phyloP scores from a whole-genome alignment of 2,329 filamentous ascomycete species.

The Penicillium sp. region DNA sequence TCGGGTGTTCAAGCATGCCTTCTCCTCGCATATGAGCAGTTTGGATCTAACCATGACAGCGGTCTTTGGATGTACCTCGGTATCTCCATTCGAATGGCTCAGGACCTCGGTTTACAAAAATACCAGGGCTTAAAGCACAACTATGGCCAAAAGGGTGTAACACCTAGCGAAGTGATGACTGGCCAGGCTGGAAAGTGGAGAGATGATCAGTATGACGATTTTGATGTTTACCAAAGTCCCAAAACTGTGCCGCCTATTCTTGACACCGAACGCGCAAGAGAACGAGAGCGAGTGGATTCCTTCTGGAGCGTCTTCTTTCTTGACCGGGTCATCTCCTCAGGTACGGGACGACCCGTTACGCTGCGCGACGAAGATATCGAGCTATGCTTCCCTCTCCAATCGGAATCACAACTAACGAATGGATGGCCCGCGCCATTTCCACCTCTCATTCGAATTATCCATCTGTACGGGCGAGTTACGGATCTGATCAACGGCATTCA shows the following conservation, averaged over 20 bases:
- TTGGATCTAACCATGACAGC: conserved; percentile 83
- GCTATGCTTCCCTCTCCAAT: conserved; percentile 63
- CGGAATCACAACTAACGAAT: conserved; percentile 53
- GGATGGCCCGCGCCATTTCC: conserved; percentile 78
- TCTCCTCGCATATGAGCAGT: conserved; percentile 83
- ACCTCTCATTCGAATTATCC: conserved; percentile 76
- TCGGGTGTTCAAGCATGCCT: conserved; percentile 81
- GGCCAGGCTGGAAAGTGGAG: conserved; percentile 43
- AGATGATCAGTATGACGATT: conserved; percentile 45
- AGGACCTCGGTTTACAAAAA: conserved; percentile 78
- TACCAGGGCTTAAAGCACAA: conserved; percentile 67
- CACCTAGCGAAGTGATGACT: conserved; percentile 55
- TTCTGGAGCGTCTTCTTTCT: conserved; percentile 90
- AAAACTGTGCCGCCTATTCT: conserved; percentile 40
- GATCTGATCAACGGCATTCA: conserved; percentile 81
- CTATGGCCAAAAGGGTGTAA: conserved; percentile 54
- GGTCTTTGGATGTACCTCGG: conserved; percentile 93
- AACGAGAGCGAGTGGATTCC: conserved; percentile 79
- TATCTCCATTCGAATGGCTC: conserved; percentile 78
- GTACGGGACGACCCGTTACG: conserved; percentile 79
- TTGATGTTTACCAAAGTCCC: conserved; percentile 33
- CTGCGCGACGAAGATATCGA: conserved; percentile 83
- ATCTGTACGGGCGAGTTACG: conserved; percentile 79
- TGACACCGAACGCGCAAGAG: conserved; percentile 63
- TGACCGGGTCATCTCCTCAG: conserved; percentile 82